Conservation (phyloP, 1,139 yeast genomes). For the Lodderomyces pseudojiufengensis region DNA sequence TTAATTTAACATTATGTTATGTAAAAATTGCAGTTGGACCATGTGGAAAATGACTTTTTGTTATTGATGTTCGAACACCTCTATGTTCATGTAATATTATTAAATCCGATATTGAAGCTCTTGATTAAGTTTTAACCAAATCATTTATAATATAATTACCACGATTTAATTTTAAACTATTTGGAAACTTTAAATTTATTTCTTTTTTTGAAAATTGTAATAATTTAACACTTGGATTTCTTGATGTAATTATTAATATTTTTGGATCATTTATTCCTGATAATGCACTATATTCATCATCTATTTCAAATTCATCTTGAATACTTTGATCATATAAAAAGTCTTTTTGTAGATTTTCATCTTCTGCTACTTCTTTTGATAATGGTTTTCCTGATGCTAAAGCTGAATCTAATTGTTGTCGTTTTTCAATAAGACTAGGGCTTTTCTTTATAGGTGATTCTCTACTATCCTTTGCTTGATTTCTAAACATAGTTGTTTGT, state of each 20-base stretch:
- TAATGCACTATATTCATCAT: constrained; percentile 86
- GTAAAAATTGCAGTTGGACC: constrained; percentile 97
- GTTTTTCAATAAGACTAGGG: constrained; percentile 77
- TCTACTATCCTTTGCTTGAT: constrained; percentile 93
- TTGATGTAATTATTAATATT: constrained; percentile 85
- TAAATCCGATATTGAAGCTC: constrained; percentile 70
- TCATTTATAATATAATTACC: constrained; percentile 89
- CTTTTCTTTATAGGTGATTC: constrained; percentile 87
- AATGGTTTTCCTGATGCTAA: constrained; percentile 89
- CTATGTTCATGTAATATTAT: constrained; percentile 91
- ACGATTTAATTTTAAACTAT: constrained; percentile 82
- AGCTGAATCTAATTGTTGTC: constrained; percentile 83
- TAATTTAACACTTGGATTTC: constrained; percentile 83
- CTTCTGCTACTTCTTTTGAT: constrained; percentile 88
- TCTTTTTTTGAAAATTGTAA: constrained; percentile 94
- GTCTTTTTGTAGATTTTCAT: constrained; percentile 72
- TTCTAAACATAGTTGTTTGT: constrained; percentile 77
- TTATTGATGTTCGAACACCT: constrained; percentile 94
- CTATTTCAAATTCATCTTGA: constrained; percentile 49
- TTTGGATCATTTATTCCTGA: constrained; percentile 93
- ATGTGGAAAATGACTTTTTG: constrained; percentile 94
- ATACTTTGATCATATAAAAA: constrained; percentile 80
- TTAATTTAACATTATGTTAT: constrained; percentile 85
- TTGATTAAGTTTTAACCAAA: constrained; percentile 76
- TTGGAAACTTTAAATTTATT: constrained; percentile 83